Evolutionary conservation across 768 basidiomycete genomes (phyloP).

Genomic region (Kwoniella botswanensis): DNA sequence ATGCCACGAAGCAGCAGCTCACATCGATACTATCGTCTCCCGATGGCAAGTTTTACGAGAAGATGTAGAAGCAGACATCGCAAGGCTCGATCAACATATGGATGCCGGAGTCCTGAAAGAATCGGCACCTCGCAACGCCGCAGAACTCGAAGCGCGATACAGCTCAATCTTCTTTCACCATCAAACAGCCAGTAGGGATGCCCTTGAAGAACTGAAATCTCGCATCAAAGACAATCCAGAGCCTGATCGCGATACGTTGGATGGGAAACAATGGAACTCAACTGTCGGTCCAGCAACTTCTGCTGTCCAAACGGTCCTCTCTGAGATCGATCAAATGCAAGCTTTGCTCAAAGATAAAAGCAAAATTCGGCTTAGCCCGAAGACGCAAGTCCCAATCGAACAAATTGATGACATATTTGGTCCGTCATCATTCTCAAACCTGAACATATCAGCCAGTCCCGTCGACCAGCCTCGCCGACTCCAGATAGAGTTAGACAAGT

Average conservation of each 20-base stretch:
- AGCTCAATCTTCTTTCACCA: neutral
- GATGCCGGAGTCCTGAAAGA: too few relatives aligned
- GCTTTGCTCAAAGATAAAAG: neutral
- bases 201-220: neutral
- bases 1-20: neutral
- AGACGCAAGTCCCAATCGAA: neutral
- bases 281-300: neutral
- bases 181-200: neutral
- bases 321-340: conserved; percentile 2
- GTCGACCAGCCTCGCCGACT: neutral
- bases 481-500: neutral
- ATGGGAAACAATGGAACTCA: conserved; percentile 2
- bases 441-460: neutral
- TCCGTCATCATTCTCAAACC: neutral
- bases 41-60: neutral
- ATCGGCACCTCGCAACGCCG: too few relatives aligned
- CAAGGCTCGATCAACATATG: neutral
- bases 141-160: too few relatives aligned
- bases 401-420: neutral
- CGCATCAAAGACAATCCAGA: neutral
- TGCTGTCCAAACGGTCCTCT: neutral
- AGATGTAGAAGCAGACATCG: neutral
- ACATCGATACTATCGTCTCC: conserved; percentile 2
- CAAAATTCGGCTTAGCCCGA: neutral
- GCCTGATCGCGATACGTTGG: neutral